Base-by-base conservation (phyloP, 331 rosid species). In the Ulmus americana region DNA sequence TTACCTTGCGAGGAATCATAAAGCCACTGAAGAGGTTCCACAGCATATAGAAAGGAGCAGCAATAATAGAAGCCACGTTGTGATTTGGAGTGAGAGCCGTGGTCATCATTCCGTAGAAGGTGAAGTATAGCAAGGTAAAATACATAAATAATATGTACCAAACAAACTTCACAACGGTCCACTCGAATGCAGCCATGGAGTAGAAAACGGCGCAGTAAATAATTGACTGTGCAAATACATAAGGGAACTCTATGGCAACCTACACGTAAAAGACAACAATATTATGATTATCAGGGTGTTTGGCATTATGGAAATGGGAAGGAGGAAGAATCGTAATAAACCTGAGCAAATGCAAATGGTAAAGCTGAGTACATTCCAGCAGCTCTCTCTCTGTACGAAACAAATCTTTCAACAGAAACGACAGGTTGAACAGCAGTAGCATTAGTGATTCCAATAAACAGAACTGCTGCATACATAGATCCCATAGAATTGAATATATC, bases 11-110 rank as follows among this genome's bases (percentile, higher is more conserved):
- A 74, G 99, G 99, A 79, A 94, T 87, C 99, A 94, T 94, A 70
- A 94, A 90, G 73, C 99, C 99, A 62, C 99, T 90, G 86, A 94
- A 94, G 55, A 94, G 97, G 85, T 94, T 94, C 99, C 99, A 94
- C 45, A 94, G 77, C 99, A 94, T 94, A 45, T 90, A 94, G 79
- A 90, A 90, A 52, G 99, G 99, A 77, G 97, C 99, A 73, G 91
- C 86, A 39, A 94, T 84, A 57, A 94, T 77, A 71, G 99, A 74
- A 59, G 90, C 99, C 67, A 94, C 99, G 9, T 94, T 83, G 67
- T 94, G 99, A 71, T 94, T 94, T 75, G 99, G 99, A 8, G 99
- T 90, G 81, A 94, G 72, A 11, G 99, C 99, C 35, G 97, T 94
- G 41, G 99, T 87, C 97, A 94, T 94, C 99, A 94, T 94, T 57